A percentile compares a stretch with the other conserved stretches of the same genome.
Evolutionary conservation across 2,329 filamentous ascomycete species (phyloP).

Genomic region (Phaeoacremonium minimum): DNA sequence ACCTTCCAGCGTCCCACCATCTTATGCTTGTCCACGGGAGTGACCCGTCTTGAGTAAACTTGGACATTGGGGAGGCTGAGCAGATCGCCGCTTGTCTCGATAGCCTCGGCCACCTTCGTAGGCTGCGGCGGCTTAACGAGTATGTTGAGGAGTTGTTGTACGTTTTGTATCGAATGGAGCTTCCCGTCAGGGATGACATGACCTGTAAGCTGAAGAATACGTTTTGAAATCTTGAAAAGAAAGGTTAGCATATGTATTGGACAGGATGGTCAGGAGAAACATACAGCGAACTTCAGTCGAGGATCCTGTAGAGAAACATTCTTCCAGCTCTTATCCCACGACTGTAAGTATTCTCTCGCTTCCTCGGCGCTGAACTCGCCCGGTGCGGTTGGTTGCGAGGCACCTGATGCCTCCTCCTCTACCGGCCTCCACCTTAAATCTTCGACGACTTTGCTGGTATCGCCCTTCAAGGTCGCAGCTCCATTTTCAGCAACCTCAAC

Average conservation of each 20-base stretch:
- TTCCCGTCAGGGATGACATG: constrained; percentile 68
- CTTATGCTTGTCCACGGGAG: constrained; percentile 45
- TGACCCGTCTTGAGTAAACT: constrained; percentile 60
- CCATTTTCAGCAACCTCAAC: constrained; percentile 34
- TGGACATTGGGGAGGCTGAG: constrained; percentile 63
- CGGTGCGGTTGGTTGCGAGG: neutral
- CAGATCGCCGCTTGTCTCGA: constrained; percentile 44
- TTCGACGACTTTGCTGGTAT: constrained; percentile 21
- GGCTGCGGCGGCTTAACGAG: constrained; percentile 51
- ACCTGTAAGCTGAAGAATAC: constrained; percentile 76
- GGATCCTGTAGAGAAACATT: constrained; percentile 50
- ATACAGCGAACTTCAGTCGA: constrained; percentile 69
- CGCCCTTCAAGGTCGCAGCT: constrained; percentile 30
- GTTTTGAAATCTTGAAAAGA: constrained; percentile 67
- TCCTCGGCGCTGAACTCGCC: constrained; percentile 27
- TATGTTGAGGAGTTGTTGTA: constrained; percentile 49
- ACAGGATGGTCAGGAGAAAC: neutral
- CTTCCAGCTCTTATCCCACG: constrained; percentile 55
- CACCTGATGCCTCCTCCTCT: constrained; percentile 2
- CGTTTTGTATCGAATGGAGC: constrained; percentile 51
- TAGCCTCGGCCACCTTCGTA: constrained; percentile 58
- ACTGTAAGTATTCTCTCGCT: constrained; percentile 34
- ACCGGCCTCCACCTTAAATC: constrained; percentile 13
- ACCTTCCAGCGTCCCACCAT: constrained; percentile 32
- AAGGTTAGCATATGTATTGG: constrained; percentile 8